A percentile compares a stretch with the other conserved stretches of the same genome.
phyloP scores from a whole-genome alignment of 768 basidiomycete species.

The Phlebiopsis gigantea region DNA sequence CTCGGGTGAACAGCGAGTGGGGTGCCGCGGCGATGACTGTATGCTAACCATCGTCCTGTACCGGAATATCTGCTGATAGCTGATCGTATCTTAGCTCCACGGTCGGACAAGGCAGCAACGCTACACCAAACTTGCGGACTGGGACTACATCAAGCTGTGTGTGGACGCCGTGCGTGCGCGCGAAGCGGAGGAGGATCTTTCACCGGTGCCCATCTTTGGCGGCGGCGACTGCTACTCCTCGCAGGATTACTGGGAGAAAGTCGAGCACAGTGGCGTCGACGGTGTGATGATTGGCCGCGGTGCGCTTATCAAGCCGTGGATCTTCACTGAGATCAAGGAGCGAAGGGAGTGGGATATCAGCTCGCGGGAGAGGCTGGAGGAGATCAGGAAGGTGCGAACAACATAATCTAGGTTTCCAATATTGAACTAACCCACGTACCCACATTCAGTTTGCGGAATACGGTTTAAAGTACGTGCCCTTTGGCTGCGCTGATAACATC shows the following conservation, averaged over 20 bases:
- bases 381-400: slow-evolving; percentile 58
- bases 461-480: slow-evolving; percentile 57
- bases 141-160: slow-evolving; percentile 89
- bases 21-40: slow-evolving; percentile 51
- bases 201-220: slow-evolving; percentile 91
- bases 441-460: slow-evolving; percentile 71
- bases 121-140: slow-evolving; percentile 89
- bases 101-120: slow-evolving; percentile 93
- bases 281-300: slow-evolving; percentile 95
- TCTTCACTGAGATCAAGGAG: slow-evolving; percentile 95
- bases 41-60: slow-evolving; percentile 9
- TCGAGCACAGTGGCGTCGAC: slow-evolving; percentile 81
- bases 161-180: slow-evolving; percentile 70
- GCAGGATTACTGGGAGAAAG: slow-evolving; percentile 70
- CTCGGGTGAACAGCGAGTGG: slow-evolving; percentile 56
- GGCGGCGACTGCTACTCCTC: slow-evolving; percentile 94
- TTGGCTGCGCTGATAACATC: too few relatives aligned
- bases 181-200: slow-evolving; percentile 67
- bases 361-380: slow-evolving; percentile 74
- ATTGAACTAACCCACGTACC: not conserved
- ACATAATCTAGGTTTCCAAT: not conserved
- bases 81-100: slow-evolving; percentile 62
- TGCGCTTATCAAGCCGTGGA: slow-evolving; percentile 93
- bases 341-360: slow-evolving; percentile 91
- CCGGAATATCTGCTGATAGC: not conserved